Evolutionary conservation across 306 rosid genomes (phyloP), one percentile per base, ranked within the genome.

Genomic region (Sophora flavescens): DNA sequence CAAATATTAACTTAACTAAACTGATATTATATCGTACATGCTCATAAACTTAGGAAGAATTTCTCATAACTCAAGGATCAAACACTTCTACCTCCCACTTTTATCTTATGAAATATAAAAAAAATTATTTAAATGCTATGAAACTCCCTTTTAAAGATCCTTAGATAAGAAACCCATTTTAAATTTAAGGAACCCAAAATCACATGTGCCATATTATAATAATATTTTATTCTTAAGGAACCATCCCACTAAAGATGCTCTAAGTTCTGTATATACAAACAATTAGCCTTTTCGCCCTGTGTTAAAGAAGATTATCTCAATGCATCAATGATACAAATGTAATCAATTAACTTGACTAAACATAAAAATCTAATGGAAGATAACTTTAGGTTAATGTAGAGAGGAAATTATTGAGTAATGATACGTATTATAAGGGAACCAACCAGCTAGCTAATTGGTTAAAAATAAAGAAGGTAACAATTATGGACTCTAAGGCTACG

Each of bases 321-420:
- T 41, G 35, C 65, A 61, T 30, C n/a, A 61, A 48, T 74, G 60
- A 74, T 47, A 58, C 30, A 58, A 42, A 18, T 72, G 45, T 61
- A 47, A 74, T 32, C 15, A 61, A 44, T 58, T 73, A 60, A 58
- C 57, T 10, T 57, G 22, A 8, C 22, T 13, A 71, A n/a, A 39
- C 14, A 13, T 71, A 38, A 41, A 41, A 59, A 59, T 17, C 4
- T 58, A 12, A 48, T 74, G 28, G 10, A 9, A 58, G 59, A 59
- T 47, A 42, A 10, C 72, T 75, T 63, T 75, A 54, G 39, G 38
- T 15, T 32, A 74, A 50, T 50, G 47, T 22, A 59, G 47, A 33
- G 47, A 48, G 35, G 42, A 48, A 81, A 81, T 87, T 78, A 84
- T 84, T 87, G 67, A 47, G 82, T 77, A 65, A 74, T 87, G 65